These are phyloP conservation scores for Pouteria campechiana DNA, from an alignment of 179 eudicot genomes.

Conservation along the genomic window DNA sequence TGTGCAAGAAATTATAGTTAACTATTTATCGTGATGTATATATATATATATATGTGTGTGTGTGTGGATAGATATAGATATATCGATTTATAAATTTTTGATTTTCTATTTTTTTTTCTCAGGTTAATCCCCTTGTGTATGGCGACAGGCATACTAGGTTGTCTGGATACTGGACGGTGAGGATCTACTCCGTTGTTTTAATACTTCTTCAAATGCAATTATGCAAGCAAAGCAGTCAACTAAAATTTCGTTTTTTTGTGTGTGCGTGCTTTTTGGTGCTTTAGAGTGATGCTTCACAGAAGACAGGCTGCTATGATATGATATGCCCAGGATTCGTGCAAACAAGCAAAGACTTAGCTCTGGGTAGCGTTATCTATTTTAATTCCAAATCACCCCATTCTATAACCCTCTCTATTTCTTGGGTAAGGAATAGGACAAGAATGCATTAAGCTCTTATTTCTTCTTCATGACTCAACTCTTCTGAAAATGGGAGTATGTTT, in stretches of 20 bases:
- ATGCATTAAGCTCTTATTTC: too few relatives aligned
- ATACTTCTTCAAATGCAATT: too few relatives aligned
- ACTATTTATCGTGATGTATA: too few relatives aligned
- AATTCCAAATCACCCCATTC: slow-evolving; percentile 26
- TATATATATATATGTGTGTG: too few relatives aligned
- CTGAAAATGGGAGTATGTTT: too few relatives aligned
- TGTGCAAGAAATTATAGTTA: too few relatives aligned
- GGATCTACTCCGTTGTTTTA: too few relatives aligned
- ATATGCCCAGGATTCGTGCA: slow-evolving; percentile 70
- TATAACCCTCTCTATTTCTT: too few relatives aligned
- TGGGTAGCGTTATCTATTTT: slow-evolving; percentile 43
- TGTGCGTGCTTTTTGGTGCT: background rate
- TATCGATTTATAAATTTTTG: background rate
- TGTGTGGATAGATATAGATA: too few relatives aligned
- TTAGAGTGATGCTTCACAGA: slow-evolving; percentile 35
- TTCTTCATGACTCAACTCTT: too few relatives aligned
- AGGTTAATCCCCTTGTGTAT: slow-evolving; percentile 59
- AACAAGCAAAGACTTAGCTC: slow-evolving; percentile 41
- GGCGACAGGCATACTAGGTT: slow-evolving; percentile 43
- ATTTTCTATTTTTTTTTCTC: background rate
- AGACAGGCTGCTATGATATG: slow-evolving; percentile 60
- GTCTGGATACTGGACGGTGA: slow-evolving; percentile 57
- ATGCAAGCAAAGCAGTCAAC: too few relatives aligned
- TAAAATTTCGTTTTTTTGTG: background rate
- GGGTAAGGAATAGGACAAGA: too few relatives aligned